These are phyloP conservation scores for Camelina neglecta DNA, from an alignment of 345 rosid species.

Conservation along the genomic window DNA sequence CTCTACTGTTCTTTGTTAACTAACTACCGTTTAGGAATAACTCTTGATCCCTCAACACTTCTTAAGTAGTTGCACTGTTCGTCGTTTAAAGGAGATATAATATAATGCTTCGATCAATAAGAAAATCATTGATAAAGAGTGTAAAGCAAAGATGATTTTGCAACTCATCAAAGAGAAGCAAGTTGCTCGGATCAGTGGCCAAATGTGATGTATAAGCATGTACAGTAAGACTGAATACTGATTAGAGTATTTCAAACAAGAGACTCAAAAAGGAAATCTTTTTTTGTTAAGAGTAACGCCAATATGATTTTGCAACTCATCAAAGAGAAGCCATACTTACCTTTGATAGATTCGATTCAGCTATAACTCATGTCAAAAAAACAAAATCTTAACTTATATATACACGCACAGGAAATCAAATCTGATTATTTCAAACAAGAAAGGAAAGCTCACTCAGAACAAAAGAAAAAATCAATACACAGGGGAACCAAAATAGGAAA, in stretches of 20 bases:
- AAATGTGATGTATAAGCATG: slow-evolving; percentile 17
- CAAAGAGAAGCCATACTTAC: slow-evolving; percentile 16
- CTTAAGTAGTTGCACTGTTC: not conserved
- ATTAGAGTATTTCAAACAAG: slow-evolving; percentile 16
- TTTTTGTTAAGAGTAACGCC: not conserved
- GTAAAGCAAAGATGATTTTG: too few relatives aligned
- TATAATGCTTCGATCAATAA: too few relatives aligned
- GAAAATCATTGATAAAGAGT: too few relatives aligned
- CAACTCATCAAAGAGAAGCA: not conserved
- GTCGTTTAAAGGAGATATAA: not conserved
- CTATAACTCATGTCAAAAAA: not conserved
- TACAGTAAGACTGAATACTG: slow-evolving; percentile 6
- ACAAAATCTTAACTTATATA: not conserved
- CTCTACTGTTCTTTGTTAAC: not conserved
- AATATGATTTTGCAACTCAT: slow-evolving; percentile 16
- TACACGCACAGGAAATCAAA: not conserved
- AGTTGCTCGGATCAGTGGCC: slow-evolving; percentile 13
- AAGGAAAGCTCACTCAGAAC: slow-evolving; percentile 18
- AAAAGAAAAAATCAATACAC: not conserved
- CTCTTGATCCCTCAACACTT: not conserved
- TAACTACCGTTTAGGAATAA: slow-evolving; percentile 2
- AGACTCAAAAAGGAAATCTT: slow-evolving; percentile 6
- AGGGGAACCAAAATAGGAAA: slow-evolving; percentile 10
- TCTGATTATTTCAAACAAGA: slow-evolving; percentile 5
- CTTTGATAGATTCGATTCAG: slow-evolving; percentile 8